Evolutionary conservation across 2,329 filamentous ascomycete species (phyloP).

Genomic region (Botrytis porri): DNA sequence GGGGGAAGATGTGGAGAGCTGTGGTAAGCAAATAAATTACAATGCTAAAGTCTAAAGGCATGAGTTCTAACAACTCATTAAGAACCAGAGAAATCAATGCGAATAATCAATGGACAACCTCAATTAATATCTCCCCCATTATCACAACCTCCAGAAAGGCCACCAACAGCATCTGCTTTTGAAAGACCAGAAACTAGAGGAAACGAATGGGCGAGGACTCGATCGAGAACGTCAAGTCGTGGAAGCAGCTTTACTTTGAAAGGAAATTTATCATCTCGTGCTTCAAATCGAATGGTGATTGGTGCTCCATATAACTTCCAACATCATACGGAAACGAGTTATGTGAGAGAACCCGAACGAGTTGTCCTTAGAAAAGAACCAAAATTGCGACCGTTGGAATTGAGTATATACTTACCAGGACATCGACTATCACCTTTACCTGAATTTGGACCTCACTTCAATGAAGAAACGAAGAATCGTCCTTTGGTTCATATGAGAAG

Average conservation of each 20-base stretch:
- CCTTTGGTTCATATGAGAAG: constrained; percentile 31
- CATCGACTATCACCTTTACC: constrained; percentile 55
- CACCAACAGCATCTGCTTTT: constrained; percentile 20
- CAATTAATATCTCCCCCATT: constrained; percentile 40
- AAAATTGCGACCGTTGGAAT: constrained; percentile 53
- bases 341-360: constrained; percentile 36
- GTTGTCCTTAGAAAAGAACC: constrained; percentile 39
- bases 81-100: constrained; percentile 38
- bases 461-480: constrained; percentile 26
- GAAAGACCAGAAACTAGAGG: constrained; percentile 23
- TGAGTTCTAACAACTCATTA: constrained; percentile 27
- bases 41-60: background rate
- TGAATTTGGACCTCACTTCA: constrained; percentile 43
- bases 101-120: constrained; percentile 42
- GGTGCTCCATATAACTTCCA: constrained; percentile 20
- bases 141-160: constrained; percentile 32
- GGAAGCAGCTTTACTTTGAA: constrained; percentile 47
- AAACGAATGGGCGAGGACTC: constrained; percentile 39
- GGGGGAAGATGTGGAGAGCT: constrained; percentile 26
- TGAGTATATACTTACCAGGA: constrained; percentile 51
- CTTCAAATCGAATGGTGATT: constrained; percentile 23
- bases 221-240: constrained; percentile 43
- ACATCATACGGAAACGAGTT: constrained; percentile 17
- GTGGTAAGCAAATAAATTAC: constrained; percentile 28
- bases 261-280: constrained; percentile 43